phyloP scores from a whole-genome alignment of 2,329 filamentous ascomycete species.

The Eutypella sp. region DNA sequence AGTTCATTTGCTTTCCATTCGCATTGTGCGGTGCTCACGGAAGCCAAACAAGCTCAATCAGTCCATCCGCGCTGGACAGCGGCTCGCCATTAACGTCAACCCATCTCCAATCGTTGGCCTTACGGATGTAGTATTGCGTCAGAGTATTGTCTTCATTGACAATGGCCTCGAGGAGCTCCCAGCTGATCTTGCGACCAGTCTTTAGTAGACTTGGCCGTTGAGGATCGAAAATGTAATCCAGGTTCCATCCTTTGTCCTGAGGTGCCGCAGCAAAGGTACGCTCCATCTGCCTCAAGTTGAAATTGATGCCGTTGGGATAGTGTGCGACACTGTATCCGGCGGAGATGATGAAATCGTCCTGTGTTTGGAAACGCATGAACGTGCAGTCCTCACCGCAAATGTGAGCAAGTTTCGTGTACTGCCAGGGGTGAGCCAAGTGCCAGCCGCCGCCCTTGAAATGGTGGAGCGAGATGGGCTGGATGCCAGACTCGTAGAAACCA shows the following conservation, averaged over 20 bases:
- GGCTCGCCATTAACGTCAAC: constrained; percentile 37
- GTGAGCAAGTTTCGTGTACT: constrained; percentile 52
- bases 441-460: constrained; percentile 59
- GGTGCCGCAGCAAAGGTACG: constrained; percentile 46
- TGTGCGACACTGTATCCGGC: constrained; percentile 56
- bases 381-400: constrained; percentile 58
- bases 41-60: constrained; percentile 55
- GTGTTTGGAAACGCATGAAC: constrained; percentile 52
- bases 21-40: no score
- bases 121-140: constrained; percentile 48
- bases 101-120: constrained; percentile 50
- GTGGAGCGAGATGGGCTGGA: constrained; percentile 56
- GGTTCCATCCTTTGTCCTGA: constrained; percentile 44
- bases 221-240: constrained; percentile 48
- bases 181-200: constrained; percentile 47
- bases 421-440: constrained; percentile 49
- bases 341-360: constrained; percentile 50
- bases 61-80: constrained; percentile 50
- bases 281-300: constrained; percentile 47
- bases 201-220: constrained; percentile 41
- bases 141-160: constrained; percentile 45
- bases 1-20: no score
- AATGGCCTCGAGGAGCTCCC: constrained; percentile 48
- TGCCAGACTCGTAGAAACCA: constrained; percentile 59
- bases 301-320: constrained; percentile 47